Base-by-base conservation (phyloP, 306 rosid genomes). In the Castanea crenata region DNA sequence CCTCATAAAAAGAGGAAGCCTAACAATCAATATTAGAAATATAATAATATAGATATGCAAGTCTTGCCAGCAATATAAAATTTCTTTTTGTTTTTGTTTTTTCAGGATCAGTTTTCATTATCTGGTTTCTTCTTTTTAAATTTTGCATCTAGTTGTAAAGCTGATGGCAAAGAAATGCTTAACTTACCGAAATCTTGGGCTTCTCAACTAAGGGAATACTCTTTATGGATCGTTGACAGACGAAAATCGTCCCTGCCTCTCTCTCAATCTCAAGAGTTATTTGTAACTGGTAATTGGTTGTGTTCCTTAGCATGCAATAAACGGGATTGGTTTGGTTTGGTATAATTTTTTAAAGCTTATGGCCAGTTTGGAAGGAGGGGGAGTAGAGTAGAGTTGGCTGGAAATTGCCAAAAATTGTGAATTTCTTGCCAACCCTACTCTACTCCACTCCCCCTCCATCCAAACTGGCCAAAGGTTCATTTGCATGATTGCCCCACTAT, bases 31-130 rank as follows among this genome's bases (percentile, higher is more conserved):
- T 72, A 3, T 44, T 44, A 4, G 44, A 54, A 51, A 51, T 27
- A 34, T 32, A 55, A 27, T 29, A 25, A 67, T 69, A 29, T 31
- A 56, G 73, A 34, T 35, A 55, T 55, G 29, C 27, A 59, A 73
- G 69, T 69, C 55, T 74, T 85, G 61, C 81, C 75, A 72, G 82
- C 65, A 76, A 34, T 63, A 57, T 78, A 35, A 44, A 74, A 75
- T 80, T 79, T 76, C 55, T 67, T 79, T 58, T 82, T 63, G 54
- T 73, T 81, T 65, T 65, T 86, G 25, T 61, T 76, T 75, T 87
- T 88, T 80, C 96, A 95, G 99, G 98, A 83, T 71, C 88, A 74
- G 49, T 79, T 64, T 81, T 82, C 91, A 74, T 77, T 70, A 75
- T 85, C 89, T 78, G 79, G 86, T 76, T 67, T 80, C 71, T 79